Evolutionary conservation across 805 yeast genomes (phyloP).

Genomic region (Kodamaea laetipori): DNA sequence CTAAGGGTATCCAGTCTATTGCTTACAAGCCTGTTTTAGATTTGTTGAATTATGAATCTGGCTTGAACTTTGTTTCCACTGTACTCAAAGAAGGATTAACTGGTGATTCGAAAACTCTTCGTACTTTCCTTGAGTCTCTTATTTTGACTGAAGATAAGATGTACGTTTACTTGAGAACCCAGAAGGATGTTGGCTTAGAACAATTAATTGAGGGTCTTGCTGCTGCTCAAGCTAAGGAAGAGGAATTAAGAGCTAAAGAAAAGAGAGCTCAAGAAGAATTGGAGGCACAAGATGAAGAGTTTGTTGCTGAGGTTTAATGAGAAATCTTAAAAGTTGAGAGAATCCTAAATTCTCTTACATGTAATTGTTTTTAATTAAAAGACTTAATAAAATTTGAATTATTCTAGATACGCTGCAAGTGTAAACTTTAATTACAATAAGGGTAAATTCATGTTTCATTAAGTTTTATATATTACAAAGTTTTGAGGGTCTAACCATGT

Average conservation of each 20-base stretch:
- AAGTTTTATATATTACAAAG: too few relatives aligned
- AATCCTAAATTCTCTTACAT: too few relatives aligned
- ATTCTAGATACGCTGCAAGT: too few relatives aligned
- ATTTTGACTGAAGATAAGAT: slow-evolving; percentile 27
- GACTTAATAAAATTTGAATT: too few relatives aligned
- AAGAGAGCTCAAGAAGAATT: slow-evolving; percentile 1
- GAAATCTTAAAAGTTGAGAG: too few relatives aligned
- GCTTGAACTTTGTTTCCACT: slow-evolving; percentile 10
- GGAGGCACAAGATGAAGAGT: background rate
- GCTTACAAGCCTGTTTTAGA: slow-evolving; percentile 20
- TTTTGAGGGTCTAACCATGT: too few relatives aligned
- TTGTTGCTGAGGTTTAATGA: too few relatives aligned
- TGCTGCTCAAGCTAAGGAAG: slow-evolving; percentile 2
- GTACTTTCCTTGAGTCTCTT: slow-evolving; percentile 20
- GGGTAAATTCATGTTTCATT: too few relatives aligned
- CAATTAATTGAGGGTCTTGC: slow-evolving; percentile 6
- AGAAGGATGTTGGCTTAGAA: slow-evolving; percentile 15
- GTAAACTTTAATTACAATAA: too few relatives aligned
- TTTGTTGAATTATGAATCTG: slow-evolving; percentile 13
- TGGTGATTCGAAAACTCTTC: background rate
- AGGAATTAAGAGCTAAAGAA: background rate
- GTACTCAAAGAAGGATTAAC: slow-evolving; percentile 9
- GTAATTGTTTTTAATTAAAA: too few relatives aligned
- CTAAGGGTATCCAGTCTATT: slow-evolving; percentile 24
- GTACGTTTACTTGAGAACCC: slow-evolving; percentile 31